phyloP scores from a whole-genome alignment of 257 asterid genomes.

The Lantana camara region DNA sequence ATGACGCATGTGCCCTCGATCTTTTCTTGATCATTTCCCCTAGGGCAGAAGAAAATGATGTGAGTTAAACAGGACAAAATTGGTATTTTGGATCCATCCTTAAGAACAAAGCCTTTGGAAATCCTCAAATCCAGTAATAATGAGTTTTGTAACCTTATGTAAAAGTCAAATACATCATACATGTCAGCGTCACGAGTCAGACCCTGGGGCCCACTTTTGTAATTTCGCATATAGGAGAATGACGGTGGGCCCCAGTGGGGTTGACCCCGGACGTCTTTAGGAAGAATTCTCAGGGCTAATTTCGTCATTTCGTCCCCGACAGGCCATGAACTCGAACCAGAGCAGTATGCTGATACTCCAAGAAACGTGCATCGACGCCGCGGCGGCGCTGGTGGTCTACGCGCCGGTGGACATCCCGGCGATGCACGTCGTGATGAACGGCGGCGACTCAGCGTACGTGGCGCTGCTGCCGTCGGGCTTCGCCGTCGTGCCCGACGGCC shows the following conservation, averaged over 20 bases:
- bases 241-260: too few species aligned
- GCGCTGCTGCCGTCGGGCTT: slow-evolving; percentile 92
- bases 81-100: slow-evolving; percentile 42
- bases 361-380: slow-evolving; percentile 80
- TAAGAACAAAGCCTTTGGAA: slow-evolving; percentile 11
- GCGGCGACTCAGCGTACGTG: slow-evolving; percentile 93
- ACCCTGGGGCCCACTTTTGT: slow-evolving; percentile 22
- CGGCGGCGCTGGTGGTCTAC: slow-evolving; percentile 90
- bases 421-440: slow-evolving; percentile 93
- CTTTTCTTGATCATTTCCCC: slow-evolving; percentile 2
- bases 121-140: slow-evolving; percentile 16
- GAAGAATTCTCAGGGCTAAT: too few species aligned
- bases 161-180: slow-evolving; percentile 57
- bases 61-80: slow-evolving; percentile 43
- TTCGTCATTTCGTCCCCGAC: slow-evolving; percentile 5
- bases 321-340: slow-evolving; percentile 76
- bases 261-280: too few species aligned
- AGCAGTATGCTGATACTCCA: slow-evolving; percentile 88
- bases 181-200: slow-evolving; percentile 41
- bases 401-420: slow-evolving; percentile 99
- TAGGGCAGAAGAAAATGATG: background rate
- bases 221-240: slow-evolving; percentile 16
- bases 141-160: background rate
- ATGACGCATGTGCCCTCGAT: slow-evolving; percentile 29
- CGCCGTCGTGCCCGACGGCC: slow-evolving; percentile 85